A percentile compares a stretch with the other conserved stretches of the same genome.
phyloP scores from a whole-genome alignment of 148 eudicot genomes.

The Rhododendron henanense region DNA sequence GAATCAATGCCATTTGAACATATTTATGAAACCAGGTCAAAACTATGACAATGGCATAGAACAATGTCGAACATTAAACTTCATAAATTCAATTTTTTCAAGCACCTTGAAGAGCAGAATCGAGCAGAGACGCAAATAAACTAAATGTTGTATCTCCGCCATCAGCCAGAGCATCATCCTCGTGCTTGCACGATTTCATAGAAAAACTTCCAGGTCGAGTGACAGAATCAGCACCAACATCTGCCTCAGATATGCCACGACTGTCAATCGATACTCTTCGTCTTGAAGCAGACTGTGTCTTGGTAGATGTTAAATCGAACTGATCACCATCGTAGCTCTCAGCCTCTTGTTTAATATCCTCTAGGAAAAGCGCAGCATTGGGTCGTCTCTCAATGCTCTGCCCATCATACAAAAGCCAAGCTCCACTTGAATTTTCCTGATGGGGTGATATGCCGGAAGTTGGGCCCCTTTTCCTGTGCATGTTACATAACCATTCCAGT shows the following conservation, averaged over 20 bases:
- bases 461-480: constrained; percentile 59
- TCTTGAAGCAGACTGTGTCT: constrained; percentile 46
- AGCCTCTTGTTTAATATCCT: constrained; percentile 76
- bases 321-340: constrained; percentile 46
- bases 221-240: constrained; percentile 36
- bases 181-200: constrained; percentile 57
- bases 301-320: constrained; percentile 48
- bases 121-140: constrained; percentile 76
- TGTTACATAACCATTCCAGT: constrained; percentile 1
- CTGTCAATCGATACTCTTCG: constrained; percentile 49
- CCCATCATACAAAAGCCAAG: constrained; percentile 22
- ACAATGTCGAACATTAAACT: neutral
- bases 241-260: constrained; percentile 32
- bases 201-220: constrained; percentile 45
- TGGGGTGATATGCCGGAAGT: constrained; percentile 59
- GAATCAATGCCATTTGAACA: constrained; percentile 2
- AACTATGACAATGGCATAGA: neutral
- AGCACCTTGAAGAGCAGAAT: constrained; percentile 85
- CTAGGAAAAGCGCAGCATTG: constrained; percentile 73
- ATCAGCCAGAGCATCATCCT: constrained; percentile 55
- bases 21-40: neutral
- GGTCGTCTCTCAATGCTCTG: constrained; percentile 32
- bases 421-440: constrained; percentile 46
- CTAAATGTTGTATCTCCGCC: constrained; percentile 61
- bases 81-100: neutral